These are phyloP conservation scores for Domatiomyces catenatus DNA, from an alignment of 2,329 filamentous ascomycete genomes.

Conservation along the genomic window DNA sequence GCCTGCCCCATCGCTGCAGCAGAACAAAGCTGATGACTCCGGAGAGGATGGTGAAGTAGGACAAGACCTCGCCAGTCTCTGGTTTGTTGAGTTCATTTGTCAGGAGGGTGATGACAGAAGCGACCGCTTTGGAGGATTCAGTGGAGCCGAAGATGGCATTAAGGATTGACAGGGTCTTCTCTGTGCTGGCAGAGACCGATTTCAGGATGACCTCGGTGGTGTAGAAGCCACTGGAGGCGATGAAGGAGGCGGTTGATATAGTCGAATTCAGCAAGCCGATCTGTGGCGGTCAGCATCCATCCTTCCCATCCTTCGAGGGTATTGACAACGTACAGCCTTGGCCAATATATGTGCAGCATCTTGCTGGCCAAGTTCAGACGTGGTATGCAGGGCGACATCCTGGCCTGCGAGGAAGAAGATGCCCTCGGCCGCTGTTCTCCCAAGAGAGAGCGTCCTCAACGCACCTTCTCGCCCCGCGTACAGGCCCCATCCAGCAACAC, in stretches of 20 bases:
- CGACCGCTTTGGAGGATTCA: conserved; percentile 33
- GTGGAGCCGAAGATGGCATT: conserved; percentile 35
- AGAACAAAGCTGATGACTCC: conserved; percentile 31
- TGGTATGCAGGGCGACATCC: conserved; percentile 29
- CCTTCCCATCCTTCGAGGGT: neutral
- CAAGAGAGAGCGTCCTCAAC: conserved; percentile 30
- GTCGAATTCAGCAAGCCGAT: conserved; percentile 29
- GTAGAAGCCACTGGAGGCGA: conserved; percentile 32
- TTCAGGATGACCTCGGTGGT: conserved; percentile 30
- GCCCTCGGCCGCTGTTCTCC: conserved; percentile 30
- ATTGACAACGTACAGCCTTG: conserved; percentile 25
- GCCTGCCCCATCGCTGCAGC: conserved; percentile 32
- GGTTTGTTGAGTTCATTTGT: conserved; percentile 29
- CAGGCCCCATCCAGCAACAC: conserved; percentile 29
- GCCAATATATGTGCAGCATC: conserved; percentile 32
- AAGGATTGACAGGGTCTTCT: conserved; percentile 30
- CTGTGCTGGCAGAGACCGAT: conserved; percentile 28
- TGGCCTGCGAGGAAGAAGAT: conserved; percentile 30
- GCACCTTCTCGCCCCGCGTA: conserved; percentile 30
- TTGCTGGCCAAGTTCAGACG: conserved; percentile 31
- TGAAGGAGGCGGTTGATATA: conserved; percentile 32
- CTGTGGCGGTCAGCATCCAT: conserved; percentile 18
- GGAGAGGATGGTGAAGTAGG: conserved; percentile 29
- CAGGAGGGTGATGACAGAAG: conserved; percentile 33
- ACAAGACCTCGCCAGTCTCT: conserved; percentile 25